Base-by-base conservation (phyloP, 495 filamentous ascomycete genomes). In the Beverwykella pulmonaria region DNA sequence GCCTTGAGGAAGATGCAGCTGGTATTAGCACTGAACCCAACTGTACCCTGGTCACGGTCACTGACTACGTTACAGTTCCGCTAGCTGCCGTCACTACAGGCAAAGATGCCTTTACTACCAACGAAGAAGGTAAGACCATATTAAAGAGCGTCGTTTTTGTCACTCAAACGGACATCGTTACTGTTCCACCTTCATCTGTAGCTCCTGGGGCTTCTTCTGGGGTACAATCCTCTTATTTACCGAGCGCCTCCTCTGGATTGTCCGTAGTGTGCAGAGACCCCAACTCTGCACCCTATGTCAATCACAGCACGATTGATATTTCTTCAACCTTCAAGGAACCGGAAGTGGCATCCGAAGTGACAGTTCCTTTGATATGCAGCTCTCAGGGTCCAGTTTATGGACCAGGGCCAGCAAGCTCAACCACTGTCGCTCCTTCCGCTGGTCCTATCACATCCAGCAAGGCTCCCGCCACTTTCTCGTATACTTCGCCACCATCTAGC, bases 81-180 rank as follows among this genome's bases (percentile, higher is more conserved):
- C 32, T 32, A 58, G 5, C 34, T 20, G 7, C 32, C 32, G 8
- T 22, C 1, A 20, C 53, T n/a, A 7, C 25, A 12, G 25, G 3
- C 19, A 19, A 23, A 12, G 39, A n/a, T 9, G 15, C 20, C 14
- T 25, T 20, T 47, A 26, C 32, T 20, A 19, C 17, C 20, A 19
- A 25, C 25, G 32, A 34, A 34, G 32, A 34, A 34, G 12, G 32
- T 34, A 34, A 34, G 32, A 34, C 32, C 32, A 34, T 34, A 5
- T 12, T 12, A 34, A 22, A 29, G 15, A 57, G 19, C 19, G 14
- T 29, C 14, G 25, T 59, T 49, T 5, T 59, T 32, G 56, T 59
- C 55, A 59, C 55, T 10, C 12, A 20, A 22, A 59, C 36, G 4
- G 55, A 59, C 29, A 41, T 41, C 55, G 44, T 30, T 19, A 59